These are phyloP conservation scores for Venturia carpophila DNA, from an alignment of 2,329 filamentous ascomycete species.

Conservation along the genomic window DNA sequence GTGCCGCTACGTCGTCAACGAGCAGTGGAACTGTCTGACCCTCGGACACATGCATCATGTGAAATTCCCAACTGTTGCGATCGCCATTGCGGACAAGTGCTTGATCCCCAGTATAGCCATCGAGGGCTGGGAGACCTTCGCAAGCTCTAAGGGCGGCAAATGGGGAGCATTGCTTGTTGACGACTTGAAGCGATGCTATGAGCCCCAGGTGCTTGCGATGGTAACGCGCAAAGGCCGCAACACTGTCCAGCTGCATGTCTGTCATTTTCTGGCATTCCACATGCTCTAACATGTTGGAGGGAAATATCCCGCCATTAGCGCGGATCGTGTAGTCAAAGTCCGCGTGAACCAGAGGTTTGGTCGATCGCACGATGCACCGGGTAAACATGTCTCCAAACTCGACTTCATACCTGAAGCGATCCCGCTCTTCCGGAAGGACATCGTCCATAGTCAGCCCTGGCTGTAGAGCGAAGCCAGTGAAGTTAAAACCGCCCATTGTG, in stretches of 20 bases:
- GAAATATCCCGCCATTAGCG: background rate
- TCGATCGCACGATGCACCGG: background rate
- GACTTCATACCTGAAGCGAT: background rate
- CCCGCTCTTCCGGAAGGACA: background rate
- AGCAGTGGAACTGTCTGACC: background rate
- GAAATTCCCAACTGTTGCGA: background rate
- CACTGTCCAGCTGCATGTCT: background rate
- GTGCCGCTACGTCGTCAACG: background rate
- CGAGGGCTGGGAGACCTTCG: background rate
- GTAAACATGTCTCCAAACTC: background rate
- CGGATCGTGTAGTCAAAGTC: background rate
- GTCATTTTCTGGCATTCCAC: background rate
- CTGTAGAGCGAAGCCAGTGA: background rate
- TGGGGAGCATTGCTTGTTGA: background rate
- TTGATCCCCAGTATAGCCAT: background rate
- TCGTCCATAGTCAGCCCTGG: background rate
- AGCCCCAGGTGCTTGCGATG: background rate
- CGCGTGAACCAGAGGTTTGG: background rate
- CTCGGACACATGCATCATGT: background rate
- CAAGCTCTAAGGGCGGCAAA: background rate
- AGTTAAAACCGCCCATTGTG: background rate
- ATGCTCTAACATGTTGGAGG: background rate
- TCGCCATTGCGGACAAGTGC: background rate
- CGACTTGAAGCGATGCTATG: background rate
- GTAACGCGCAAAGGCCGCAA: background rate